Percentiles rank a stretch among this genome's conserved stretches.
Conservation (phyloP, 2,329 filamentous ascomycete genomes). For the Ceratocystis diversiconidia region DNA sequence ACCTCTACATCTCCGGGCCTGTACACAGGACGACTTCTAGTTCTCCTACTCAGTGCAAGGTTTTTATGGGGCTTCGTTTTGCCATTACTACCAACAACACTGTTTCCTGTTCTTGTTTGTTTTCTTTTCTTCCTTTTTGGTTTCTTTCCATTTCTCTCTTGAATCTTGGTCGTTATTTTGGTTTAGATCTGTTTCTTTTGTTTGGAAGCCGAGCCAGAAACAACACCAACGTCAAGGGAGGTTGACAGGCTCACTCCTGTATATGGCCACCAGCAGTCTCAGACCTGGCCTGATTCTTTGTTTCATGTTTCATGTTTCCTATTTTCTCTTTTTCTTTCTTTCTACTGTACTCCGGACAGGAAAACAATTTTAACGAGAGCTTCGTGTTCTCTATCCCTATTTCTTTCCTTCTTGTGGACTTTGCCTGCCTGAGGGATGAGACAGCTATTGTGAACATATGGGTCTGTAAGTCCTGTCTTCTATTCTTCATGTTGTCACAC, state of each 20-base stretch:
- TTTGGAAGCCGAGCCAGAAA: neutral
- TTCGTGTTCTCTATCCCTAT: neutral
- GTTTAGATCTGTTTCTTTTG: neutral
- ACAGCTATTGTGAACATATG: neutral
- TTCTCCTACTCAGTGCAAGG: neutral
- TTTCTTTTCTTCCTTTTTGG: neutral
- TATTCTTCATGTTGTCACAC: neutral
- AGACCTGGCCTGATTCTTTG: conserved; percentile 5
- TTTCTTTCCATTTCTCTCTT: neutral
- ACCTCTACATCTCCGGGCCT: neutral
- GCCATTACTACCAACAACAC: neutral
- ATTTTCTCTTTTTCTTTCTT: conserved; percentile 8
- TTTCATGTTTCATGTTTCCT: neutral
- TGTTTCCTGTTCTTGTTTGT: conserved; percentile 9
- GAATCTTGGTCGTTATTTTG: neutral
- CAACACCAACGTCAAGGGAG: neutral
- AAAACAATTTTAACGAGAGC: neutral
- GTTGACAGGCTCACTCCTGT: neutral
- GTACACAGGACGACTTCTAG: neutral
- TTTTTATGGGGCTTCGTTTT: neutral
- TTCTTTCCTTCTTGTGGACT: neutral
- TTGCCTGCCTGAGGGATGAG: neutral
- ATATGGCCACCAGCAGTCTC: conserved; percentile 9
- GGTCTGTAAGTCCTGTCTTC: neutral
- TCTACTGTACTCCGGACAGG: neutral